phyloP scores from a whole-genome alignment of 345 rosid species.

The Excoecaria cochinchinensis region DNA sequence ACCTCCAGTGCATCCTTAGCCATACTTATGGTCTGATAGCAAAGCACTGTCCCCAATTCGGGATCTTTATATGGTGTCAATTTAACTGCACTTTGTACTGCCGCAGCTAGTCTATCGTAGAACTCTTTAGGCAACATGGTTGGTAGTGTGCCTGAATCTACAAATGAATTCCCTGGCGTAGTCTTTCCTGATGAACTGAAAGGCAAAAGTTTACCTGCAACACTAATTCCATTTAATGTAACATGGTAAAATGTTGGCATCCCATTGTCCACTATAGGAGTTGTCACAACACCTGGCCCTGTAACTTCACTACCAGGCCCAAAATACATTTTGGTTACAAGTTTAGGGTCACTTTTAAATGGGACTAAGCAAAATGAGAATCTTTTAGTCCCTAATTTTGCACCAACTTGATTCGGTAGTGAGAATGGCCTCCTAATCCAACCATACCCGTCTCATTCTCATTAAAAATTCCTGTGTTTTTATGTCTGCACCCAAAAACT shows the following conservation, averaged over 20 bases:
- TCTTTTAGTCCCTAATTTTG: neutral
- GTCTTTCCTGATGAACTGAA: neutral
- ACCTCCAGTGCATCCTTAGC: neutral
- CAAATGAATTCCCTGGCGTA: slow-evolving; percentile 18
- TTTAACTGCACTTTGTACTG: neutral
- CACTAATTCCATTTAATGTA: slow-evolving; percentile 20
- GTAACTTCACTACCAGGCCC: neutral
- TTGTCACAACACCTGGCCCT: neutral
- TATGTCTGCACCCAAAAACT: slow-evolving; percentile 19
- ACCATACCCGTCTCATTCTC: slow-evolving; percentile 20
- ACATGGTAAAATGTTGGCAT: neutral
- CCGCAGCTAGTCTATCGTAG: neutral
- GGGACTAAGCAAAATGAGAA: neutral
- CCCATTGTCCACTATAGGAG: neutral
- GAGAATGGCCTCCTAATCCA: slow-evolving; percentile 33
- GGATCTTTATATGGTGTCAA: neutral
- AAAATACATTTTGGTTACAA: neutral
- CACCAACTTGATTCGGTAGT: slow-evolving; percentile 22
- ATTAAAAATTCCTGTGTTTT: slow-evolving; percentile 23
- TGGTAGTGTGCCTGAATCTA: slow-evolving; percentile 23
- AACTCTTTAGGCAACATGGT: neutral
- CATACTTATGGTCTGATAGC: neutral
- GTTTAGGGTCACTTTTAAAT: neutral
- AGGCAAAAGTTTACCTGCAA: slow-evolving; percentile 9
- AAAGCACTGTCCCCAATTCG: neutral